Evolutionary conservation across 306 rosid genomes (phyloP).

Genomic region (Malus asiatica): DNA sequence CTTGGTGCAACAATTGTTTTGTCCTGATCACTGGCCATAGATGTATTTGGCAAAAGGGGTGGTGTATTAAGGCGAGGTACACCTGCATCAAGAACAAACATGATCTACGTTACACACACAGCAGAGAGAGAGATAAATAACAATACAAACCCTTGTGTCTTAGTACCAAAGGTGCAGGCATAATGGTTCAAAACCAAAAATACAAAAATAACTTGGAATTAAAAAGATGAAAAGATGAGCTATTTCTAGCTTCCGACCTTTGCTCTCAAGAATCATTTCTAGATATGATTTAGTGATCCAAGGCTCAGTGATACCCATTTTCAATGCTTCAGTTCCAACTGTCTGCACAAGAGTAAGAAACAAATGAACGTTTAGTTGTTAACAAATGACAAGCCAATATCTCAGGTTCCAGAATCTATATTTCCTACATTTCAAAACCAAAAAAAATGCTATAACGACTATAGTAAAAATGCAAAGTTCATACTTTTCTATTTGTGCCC

Average conservation of each 20-base stretch:
- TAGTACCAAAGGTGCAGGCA: neutral
- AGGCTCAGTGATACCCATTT: conserved; percentile 66
- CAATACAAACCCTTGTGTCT: neutral
- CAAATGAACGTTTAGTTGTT: neutral
- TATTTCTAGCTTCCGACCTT: conserved; percentile 41
- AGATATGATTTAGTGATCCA: conserved; percentile 97
- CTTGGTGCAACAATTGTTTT: conserved; percentile 62
- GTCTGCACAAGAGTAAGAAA: conserved; percentile 41
- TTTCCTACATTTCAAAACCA: neutral
- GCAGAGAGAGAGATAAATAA: neutral
- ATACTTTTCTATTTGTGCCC: conserved; percentile 91
- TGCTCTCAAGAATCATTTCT: conserved; percentile 94
- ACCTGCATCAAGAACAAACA: conserved; percentile 49
- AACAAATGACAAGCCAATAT: neutral
- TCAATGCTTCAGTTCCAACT: conserved; percentile 86
- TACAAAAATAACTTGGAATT: neutral
- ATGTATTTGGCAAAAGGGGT: conserved; percentile 61
- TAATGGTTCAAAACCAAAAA: neutral
- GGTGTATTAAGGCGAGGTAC: conserved; percentile 99
- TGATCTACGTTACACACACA: neutral
- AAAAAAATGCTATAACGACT: neutral
- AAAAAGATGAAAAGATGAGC: neutral
- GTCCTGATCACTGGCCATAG: conserved; percentile 58
- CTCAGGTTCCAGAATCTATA: neutral
- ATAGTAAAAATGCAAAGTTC: conserved; percentile 9